Evolutionary conservation across 805 yeast species (phyloP), one percentile per base, ranked within the genome.

Genomic region (Candida manassasensis): DNA sequence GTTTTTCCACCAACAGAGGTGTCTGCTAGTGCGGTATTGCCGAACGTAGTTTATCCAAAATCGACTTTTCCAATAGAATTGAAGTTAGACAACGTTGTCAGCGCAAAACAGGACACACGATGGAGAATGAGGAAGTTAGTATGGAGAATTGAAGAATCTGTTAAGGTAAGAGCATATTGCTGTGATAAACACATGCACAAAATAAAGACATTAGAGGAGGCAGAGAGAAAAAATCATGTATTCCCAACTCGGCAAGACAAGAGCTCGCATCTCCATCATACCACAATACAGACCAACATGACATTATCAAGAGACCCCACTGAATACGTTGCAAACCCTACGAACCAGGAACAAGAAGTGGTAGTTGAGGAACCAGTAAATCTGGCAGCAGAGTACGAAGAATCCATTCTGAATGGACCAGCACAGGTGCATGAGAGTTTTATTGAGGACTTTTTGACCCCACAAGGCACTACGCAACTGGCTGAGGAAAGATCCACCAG

Each of bases 1-100:
- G 85, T 93, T 1, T 93, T 93, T 59, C 98, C 98, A 1, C 97
- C 99, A 6, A 90, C 97, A 0, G 84, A 83, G 28, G 81, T 93
- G 24, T 81, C 87, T 3, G 94, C 96, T 5, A 77, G 83, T 18
- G 93, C 95, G 6, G 83, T 81, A 11, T 65, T 93, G 33, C 98
- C 98, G 2, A 84, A 84, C 43, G 95, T 88, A 11, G 73, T 85
- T 21, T 85, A 85, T 56, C 97, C 97, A 9, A 81, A 84, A 53
- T 82, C 96, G 0, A 70, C 81, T 1, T 86, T 93, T 52, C 83
- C 93, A 0, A 70, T 90, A 15, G 97, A 88, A 52, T 65, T 93
- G 50, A 77, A 80, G 45, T 61, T 93, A 49, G 95, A 87, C 48
- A 84, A 87, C 38, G 75, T 84, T 6, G 70, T 65, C 7, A 57